Percentiles rank a stretch among this genome's conserved stretches.
These are phyloP conservation scores for Colletotrichum lupini DNA, from an alignment of 2,329 filamentous ascomycete species.

Conservation along the genomic window DNA sequence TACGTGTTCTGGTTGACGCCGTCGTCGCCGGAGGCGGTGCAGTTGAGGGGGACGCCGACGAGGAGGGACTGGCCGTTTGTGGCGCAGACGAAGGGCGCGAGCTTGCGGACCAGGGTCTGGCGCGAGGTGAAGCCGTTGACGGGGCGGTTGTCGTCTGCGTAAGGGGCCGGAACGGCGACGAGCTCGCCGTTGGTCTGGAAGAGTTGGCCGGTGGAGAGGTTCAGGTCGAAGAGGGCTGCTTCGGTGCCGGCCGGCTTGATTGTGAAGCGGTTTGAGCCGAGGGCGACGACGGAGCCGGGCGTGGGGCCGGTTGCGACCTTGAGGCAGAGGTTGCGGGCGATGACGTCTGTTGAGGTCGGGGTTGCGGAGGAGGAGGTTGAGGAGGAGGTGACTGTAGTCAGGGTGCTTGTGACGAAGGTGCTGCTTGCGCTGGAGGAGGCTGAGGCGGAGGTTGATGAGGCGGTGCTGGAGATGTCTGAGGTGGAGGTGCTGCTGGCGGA, in stretches of 20 bases:
- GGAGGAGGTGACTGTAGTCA: not conserved
- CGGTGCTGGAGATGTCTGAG: not conserved
- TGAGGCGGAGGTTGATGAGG: not conserved
- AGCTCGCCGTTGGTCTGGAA: constrained; percentile 9
- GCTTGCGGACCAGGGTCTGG: constrained; percentile 23
- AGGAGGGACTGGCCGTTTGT: not conserved
- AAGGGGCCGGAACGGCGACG: constrained; percentile 20
- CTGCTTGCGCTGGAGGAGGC: not conserved
- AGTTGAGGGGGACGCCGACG: constrained; percentile 22
- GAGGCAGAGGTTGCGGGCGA: constrained; percentile 29
- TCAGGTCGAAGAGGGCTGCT: constrained; percentile 20
- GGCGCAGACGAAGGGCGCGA: constrained; percentile 22
- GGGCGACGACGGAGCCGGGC: not conserved
- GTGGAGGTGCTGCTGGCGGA: not conserved
- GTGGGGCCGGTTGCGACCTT: constrained; percentile 3
- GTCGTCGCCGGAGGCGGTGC: constrained; percentile 26
- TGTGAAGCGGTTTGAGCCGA: constrained; percentile 24
- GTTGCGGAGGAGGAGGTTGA: constrained; percentile 7
- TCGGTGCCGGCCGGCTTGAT: not conserved
- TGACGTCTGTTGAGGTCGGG: not conserved
- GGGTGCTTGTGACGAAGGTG: not conserved
- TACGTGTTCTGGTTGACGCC: constrained; percentile 12
- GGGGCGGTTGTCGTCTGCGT: constrained; percentile 11
- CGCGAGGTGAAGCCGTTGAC: constrained; percentile 19
- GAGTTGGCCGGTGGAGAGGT: constrained; percentile 28